Conservation (phyloP, 257 asterid genomes). For the Solanum dulcamara region DNA sequence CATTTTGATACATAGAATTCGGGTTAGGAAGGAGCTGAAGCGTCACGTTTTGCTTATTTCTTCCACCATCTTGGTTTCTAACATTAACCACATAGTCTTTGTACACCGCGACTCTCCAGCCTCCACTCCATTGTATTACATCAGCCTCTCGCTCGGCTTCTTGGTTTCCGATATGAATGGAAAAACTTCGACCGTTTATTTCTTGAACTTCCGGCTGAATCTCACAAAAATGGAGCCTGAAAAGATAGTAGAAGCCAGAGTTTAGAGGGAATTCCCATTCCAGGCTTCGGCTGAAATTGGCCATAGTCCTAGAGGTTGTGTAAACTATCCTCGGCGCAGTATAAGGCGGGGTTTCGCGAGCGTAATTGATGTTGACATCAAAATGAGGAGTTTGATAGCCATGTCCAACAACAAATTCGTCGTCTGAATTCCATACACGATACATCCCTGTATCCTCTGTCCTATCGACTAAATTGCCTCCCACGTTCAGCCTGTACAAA, state of each 20-base stretch:
- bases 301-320: slow-evolving; percentile 13
- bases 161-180: slow-evolving; percentile 4
- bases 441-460: slow-evolving; percentile 40
- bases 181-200: slow-evolving; percentile 11
- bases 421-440: slow-evolving; percentile 32
- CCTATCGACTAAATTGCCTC: not conserved
- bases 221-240: slow-evolving; percentile 54
- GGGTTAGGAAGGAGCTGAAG: slow-evolving; percentile 23
- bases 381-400: not conserved
- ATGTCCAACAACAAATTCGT: not conserved
- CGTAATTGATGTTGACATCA: slow-evolving; percentile 9
- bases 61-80: not conserved
- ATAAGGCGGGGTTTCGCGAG: slow-evolving; percentile 10
- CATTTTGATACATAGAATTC: not conserved
- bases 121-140: slow-evolving; percentile 8
- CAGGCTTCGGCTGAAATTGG: not conserved
- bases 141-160: slow-evolving; percentile 9
- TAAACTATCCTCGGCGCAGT: slow-evolving; percentile 41
- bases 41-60: slow-evolving; percentile 4
- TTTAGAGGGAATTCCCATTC: slow-evolving; percentile 39
- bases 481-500: slow-evolving; percentile 42
- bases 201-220: not conserved
- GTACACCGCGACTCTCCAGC: slow-evolving; percentile 18
- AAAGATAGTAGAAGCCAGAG: slow-evolving; percentile 35
- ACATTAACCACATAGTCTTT: slow-evolving; percentile 24